These are phyloP conservation scores for Pseudopithomyces maydicus DNA, from an alignment of 2,329 filamentous ascomycete species.

Conservation along the genomic window DNA sequence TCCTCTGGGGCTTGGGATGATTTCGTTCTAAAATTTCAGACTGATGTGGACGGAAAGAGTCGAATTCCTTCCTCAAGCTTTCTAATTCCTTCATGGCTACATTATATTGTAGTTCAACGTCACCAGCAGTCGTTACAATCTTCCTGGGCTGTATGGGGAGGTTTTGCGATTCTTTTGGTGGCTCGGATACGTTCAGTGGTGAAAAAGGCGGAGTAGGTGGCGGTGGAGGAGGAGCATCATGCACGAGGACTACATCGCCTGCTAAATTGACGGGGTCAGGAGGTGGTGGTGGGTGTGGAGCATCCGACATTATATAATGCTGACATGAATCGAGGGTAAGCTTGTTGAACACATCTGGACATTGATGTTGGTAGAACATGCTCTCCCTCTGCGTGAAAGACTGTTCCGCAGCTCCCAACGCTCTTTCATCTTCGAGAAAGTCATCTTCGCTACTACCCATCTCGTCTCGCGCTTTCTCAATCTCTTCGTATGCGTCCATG, in stretches of 20 bases:
- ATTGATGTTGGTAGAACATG: conserved; percentile 24
- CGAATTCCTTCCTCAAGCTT: conserved; percentile 9
- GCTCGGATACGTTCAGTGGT: background rate
- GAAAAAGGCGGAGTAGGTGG: background rate
- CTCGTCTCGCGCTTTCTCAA: conserved; percentile 14
- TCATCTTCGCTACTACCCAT: conserved; percentile 26
- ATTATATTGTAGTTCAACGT: conserved; percentile 1
- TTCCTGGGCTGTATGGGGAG: background rate
- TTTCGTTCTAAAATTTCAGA: conserved; percentile 2
- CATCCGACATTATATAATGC: too few relatives aligned
- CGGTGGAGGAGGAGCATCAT: conserved; percentile 1
- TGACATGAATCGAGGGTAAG: too few relatives aligned
- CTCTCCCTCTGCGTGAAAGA: conserved; percentile 21
- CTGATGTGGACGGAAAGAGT: conserved; percentile 9
- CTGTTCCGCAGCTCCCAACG: conserved; percentile 24
- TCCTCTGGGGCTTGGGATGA: background rate
- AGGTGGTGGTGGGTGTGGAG: conserved; percentile 1
- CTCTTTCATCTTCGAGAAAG: conserved; percentile 18
- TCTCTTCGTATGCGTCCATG: conserved; percentile 9
- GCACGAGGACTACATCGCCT: background rate
- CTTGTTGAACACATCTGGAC: conserved; percentile 6
- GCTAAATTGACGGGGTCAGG: background rate
- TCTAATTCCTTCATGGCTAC: conserved; percentile 5
- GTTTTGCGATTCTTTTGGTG: too few relatives aligned
- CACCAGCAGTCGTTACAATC: too few relatives aligned